Evolutionary conservation across 345 rosid species (phyloP).

Genomic region (Gossypium turneri): DNA sequence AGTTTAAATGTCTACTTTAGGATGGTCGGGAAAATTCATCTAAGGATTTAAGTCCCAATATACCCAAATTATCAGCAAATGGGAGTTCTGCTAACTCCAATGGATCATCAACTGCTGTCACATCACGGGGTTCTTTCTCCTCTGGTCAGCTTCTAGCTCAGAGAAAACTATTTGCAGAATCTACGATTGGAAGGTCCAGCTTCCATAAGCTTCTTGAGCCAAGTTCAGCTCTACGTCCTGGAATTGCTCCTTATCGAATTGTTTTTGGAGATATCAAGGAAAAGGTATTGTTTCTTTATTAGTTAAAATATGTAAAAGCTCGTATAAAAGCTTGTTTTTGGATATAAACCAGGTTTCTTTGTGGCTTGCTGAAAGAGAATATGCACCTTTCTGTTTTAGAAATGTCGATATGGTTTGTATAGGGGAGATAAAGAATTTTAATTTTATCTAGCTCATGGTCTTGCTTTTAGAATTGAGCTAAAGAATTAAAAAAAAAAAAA

Average conservation of each 20-base stretch:
- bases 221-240: constrained; percentile 68
- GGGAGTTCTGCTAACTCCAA: constrained; percentile 41
- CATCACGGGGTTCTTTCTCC: constrained; percentile 40
- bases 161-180: constrained; percentile 71
- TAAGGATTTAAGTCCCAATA: constrained; percentile 23
- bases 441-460: neutral
- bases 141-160: constrained; percentile 60
- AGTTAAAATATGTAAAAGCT: neutral
- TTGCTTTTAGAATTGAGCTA: neutral
- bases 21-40: constrained; percentile 35
- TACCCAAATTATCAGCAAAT: constrained; percentile 31
- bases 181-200: constrained; percentile 79
- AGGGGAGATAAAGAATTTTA: neutral
- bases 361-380: neutral
- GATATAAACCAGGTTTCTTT: neutral
- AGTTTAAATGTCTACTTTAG: constrained; percentile 18
- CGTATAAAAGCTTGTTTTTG: constrained; percentile 2
- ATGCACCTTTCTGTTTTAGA: neutral
- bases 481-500: neutral
- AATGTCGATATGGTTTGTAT: neutral
- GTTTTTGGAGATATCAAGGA: constrained; percentile 92
- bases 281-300: constrained; percentile 47
- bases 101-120: constrained; percentile 32
- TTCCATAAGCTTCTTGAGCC: constrained; percentile 97
- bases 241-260: constrained; percentile 88